Evolutionary conservation across 1,284 basidiomycete genomes (phyloP), one percentile per base, ranked within the genome.

Genomic region (Cryptococcus sp.): DNA sequence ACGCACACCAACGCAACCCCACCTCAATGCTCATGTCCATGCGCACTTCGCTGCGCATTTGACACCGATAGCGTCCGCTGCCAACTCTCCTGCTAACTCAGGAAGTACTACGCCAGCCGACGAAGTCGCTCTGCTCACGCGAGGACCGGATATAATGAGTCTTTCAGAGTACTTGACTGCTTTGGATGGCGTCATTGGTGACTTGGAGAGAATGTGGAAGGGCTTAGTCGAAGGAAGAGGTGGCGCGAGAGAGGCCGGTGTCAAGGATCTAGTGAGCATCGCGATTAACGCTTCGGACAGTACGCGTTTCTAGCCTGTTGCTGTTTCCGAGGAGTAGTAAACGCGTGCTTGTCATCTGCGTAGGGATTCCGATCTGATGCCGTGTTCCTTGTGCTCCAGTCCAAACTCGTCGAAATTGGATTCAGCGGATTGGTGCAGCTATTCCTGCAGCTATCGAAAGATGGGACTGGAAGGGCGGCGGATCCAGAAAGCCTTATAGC

Each of bases 121-220:
- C 37, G 75, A 75, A 55, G 67, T 67, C 5, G 70, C 66, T 0
- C 55, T 77, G 2, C 44, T 77, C 13, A 61, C 61, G 0, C 54
- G 73, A 6, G 73, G 70, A 22, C 74, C 74, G 5, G 73, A 75
- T 54, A 70, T 72, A 38, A 72, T 74, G 71, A 59, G 64, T 29
- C 52, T 76, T 11, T 60, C 64, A 22, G 76, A 76, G 50, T 78
- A 72, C 57, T 73, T 70, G 44, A 59, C 45, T 7, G 76, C 77
- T 10, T 52, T 79, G 46, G 69, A 75, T 57, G 62, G 67, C 4
- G 70, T 78, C 3, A 58, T 73, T 2, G 65, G 52, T 13, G 77
- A 79, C 63, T 61, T 79, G 16, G 77, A 79, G 61, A 58, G 73
- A 46, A 72, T 79, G 71, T 66, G 65, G 57, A 73, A 69, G 53